Percentiles rank a stretch among this genome's conserved stretches.
Evolutionary conservation across 2,329 filamentous ascomycete genomes (phyloP).

Genomic region (Pseudogymnoascus sp.): DNA sequence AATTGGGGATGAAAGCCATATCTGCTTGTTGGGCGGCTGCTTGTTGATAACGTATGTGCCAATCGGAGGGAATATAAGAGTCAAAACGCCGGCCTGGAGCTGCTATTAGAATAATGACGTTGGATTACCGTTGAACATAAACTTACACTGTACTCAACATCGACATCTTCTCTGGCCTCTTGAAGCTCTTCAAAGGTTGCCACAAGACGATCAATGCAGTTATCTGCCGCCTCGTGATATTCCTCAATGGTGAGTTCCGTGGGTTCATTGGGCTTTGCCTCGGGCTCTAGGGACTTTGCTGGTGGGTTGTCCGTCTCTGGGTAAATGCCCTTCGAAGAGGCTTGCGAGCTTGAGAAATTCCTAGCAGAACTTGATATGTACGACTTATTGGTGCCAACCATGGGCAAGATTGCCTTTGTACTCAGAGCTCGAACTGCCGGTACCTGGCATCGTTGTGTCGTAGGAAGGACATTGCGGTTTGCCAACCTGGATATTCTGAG

Average conservation of each 20-base stretch:
- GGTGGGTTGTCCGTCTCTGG: conserved; percentile 49
- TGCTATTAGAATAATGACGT: conserved; percentile 12
- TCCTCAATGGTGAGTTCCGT: conserved; percentile 59
- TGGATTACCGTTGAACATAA: conserved; percentile 3
- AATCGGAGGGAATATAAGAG: conserved; percentile 56
- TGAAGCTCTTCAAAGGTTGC: conserved; percentile 61
- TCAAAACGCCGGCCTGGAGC: conserved; percentile 73
- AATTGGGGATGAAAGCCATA: conserved; percentile 89
- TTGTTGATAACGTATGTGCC: conserved; percentile 96
- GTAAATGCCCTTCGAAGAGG: conserved; percentile 42
- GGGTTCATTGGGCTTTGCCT: conserved; percentile 39
- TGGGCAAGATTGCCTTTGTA: not conserved
- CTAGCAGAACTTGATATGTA: not conserved
- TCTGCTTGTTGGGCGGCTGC: conserved; percentile 93
- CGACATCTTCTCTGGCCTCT: conserved; percentile 66
- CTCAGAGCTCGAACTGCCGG: conserved; percentile 1
- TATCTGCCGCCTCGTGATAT: conserved; percentile 71
- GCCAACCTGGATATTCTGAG: conserved; percentile 7
- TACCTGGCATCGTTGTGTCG: conserved; percentile 3
- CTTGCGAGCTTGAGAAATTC: not conserved
- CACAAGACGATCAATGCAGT: conserved; percentile 55
- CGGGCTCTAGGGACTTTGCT: conserved; percentile 33
- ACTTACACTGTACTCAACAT: conserved; percentile 82
- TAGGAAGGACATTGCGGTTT: not conserved
- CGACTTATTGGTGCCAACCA: not conserved